Conservation (phyloP, 176 grass and related monocot genomes). For the Dendrocalamus sinicus region DNA sequence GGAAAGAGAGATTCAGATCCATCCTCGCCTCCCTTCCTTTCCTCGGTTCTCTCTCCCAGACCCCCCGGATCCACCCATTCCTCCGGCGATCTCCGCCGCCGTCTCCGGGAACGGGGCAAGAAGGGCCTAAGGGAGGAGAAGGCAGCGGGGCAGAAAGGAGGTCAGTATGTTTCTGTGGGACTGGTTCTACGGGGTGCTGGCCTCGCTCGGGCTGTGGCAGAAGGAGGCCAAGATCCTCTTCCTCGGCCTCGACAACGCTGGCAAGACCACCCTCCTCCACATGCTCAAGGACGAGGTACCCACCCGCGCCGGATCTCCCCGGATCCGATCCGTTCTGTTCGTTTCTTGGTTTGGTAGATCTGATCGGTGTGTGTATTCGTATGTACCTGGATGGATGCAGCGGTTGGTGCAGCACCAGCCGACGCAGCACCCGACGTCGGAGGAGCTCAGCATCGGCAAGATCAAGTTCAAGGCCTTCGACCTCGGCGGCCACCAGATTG, state of each 20-base stretch:
- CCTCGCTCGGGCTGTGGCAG: conserved; percentile 75
- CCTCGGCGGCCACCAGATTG: conserved; percentile 77
- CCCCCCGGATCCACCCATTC: conserved; percentile 16
- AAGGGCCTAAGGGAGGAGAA: not conserved
- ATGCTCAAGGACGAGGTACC: conserved; percentile 77
- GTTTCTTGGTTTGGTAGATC: not conserved
- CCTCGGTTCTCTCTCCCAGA: conserved; percentile 39
- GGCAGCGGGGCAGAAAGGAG: not conserved
- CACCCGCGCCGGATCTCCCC: conserved; percentile 4
- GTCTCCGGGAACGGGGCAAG: not conserved
- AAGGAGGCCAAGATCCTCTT: conserved; percentile 87
- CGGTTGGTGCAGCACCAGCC: conserved; percentile 80
- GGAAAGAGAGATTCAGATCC: conserved; percentile 32
- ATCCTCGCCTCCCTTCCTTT: not conserved
- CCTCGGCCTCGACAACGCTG: conserved; percentile 79
- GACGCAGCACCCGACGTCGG: conserved; percentile 79
- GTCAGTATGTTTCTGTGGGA: conserved; percentile 65
- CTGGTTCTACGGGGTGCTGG: conserved; percentile 80
- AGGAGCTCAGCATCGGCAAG: conserved; percentile 83
- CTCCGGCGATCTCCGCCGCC: conserved; percentile 37
- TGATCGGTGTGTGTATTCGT: not conserved
- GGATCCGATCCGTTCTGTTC: not conserved
- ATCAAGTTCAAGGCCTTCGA: conserved; percentile 91
- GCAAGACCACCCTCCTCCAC: conserved; percentile 79
- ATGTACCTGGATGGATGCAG: conserved; percentile 35